phyloP scores from a whole-genome alignment of 148 eudicot species.

The Silene uniflora region DNA sequence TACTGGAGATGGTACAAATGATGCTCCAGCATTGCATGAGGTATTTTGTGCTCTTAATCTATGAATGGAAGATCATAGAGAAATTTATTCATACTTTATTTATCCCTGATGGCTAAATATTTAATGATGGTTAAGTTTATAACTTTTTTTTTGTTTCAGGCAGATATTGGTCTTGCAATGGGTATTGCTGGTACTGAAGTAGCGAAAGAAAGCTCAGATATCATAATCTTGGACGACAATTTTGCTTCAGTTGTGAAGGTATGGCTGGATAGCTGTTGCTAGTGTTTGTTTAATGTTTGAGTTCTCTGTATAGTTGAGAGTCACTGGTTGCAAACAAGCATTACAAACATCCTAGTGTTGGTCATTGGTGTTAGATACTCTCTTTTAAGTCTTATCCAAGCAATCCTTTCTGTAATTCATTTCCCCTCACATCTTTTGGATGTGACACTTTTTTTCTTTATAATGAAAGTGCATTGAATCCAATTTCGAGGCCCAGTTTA shows the following conservation, averaged over 20 bases:
- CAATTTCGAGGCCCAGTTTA: not conserved
- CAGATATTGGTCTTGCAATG: slow-evolving; percentile 49
- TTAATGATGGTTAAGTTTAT: not conserved
- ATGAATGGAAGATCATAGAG: not conserved
- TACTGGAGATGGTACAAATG: slow-evolving; percentile 50
- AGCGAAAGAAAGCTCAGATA: slow-evolving; percentile 52
- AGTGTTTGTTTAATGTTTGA: not conserved
- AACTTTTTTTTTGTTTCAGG: slow-evolving; percentile 10
- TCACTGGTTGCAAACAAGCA: not conserved
- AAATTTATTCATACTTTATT: not conserved
- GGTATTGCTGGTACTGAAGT: slow-evolving; percentile 54
- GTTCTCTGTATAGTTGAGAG: not conserved
- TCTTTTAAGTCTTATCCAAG: too few relatives aligned
- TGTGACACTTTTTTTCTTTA: too few relatives aligned
- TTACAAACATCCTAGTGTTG: not conserved
- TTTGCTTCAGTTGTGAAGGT: slow-evolving; percentile 39
- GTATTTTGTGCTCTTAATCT: not conserved
- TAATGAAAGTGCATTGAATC: not conserved
- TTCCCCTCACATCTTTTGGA: not conserved
- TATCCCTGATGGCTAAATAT: not conserved
- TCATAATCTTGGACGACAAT: slow-evolving; percentile 45
- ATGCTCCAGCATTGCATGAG: slow-evolving; percentile 44
- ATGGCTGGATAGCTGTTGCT: not conserved
- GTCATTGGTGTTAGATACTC: not conserved
- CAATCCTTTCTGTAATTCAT: too few relatives aligned